Conservation (phyloP, 805 yeast genomes). For the Limtongozyma cylindracea region DNA sequence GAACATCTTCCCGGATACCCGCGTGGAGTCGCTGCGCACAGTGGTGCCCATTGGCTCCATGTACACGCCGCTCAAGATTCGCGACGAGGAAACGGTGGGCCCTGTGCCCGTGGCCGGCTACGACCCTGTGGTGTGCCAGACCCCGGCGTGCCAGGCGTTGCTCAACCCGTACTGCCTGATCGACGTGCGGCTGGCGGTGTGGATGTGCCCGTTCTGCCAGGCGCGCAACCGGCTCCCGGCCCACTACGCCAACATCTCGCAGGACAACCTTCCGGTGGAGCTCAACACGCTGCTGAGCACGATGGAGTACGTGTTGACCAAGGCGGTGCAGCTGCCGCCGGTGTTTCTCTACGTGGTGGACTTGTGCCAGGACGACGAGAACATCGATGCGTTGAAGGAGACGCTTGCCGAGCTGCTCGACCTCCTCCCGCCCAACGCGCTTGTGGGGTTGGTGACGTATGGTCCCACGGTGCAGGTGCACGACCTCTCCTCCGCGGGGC, state of each 20-base stretch:
- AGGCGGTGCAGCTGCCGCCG: conserved; percentile 71
- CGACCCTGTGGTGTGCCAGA: conserved; percentile 66
- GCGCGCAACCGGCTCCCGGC: conserved; percentile 61
- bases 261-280: conserved; percentile 74
- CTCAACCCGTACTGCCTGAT: conserved; percentile 72
- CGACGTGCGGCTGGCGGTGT: conserved; percentile 55
- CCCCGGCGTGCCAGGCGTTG: conserved; percentile 60
- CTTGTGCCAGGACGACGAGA: conserved; percentile 74
- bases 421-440: conserved; percentile 70
- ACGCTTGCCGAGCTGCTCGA: conserved; percentile 51
- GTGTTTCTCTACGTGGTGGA: conserved; percentile 71
- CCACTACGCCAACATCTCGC: conserved; percentile 54
- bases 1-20: conserved; percentile 68
- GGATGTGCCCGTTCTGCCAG: conserved; percentile 75
- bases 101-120: conserved; percentile 34
- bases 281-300: conserved; percentile 44
- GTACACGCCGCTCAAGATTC: conserved; percentile 81
- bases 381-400: conserved; percentile 62
- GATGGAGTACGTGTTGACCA: conserved; percentile 61
- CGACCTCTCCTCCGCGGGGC: conserved; percentile 39
- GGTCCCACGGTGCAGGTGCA: conserved; percentile 85
- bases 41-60: conserved; percentile 88
- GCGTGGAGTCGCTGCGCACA: conserved; percentile 71
- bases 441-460: conserved; percentile 68
- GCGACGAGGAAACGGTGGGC: too few species aligned